Conservation (phyloP, 345 rosid genomes). For the Gossypium sturtianum region DNA sequence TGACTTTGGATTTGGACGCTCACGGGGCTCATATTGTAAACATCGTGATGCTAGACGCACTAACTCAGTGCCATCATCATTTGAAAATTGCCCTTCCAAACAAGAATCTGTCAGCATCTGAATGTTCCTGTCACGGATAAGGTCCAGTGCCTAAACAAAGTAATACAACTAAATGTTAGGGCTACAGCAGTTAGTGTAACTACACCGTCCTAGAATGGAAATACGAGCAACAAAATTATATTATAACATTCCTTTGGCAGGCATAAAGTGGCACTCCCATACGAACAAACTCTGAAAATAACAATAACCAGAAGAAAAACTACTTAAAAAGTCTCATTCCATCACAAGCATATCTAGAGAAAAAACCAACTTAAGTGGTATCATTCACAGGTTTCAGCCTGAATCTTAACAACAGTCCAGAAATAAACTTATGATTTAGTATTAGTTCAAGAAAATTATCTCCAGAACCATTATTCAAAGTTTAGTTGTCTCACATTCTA, state of each 20-base stretch:
- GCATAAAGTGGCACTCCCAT: not conserved
- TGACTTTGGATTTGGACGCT: slow-evolving; percentile 77
- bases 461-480: not conserved
- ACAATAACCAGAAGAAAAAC: not conserved
- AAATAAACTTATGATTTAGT: not conserved
- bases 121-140: slow-evolving; percentile 84
- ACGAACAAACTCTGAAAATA: not conserved
- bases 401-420: not conserved
- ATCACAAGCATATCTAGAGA: not conserved
- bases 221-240: not conserved
- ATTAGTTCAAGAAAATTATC: not conserved
- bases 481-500: not conserved
- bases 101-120: slow-evolving; percentile 88
- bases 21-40: slow-evolving; percentile 89
- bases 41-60: slow-evolving; percentile 90
- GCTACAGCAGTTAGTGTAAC: not conserved
- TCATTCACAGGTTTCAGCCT: not conserved
- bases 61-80: slow-evolving; percentile 80
- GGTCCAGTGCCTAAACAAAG: slow-evolving; percentile 74
- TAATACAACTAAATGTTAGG: slow-evolving; percentile 11
- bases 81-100: slow-evolving; percentile 82
- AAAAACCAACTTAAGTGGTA: not conserved
- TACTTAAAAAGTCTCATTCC: not conserved
- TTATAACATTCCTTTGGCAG: not conserved
- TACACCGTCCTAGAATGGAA: not conserved